Percentiles rank a stretch among this genome's conserved stretches.
Evolutionary conservation across 1,284 basidiomycete species (phyloP).

Genomic region (Microbotryum scabiosae): DNA sequence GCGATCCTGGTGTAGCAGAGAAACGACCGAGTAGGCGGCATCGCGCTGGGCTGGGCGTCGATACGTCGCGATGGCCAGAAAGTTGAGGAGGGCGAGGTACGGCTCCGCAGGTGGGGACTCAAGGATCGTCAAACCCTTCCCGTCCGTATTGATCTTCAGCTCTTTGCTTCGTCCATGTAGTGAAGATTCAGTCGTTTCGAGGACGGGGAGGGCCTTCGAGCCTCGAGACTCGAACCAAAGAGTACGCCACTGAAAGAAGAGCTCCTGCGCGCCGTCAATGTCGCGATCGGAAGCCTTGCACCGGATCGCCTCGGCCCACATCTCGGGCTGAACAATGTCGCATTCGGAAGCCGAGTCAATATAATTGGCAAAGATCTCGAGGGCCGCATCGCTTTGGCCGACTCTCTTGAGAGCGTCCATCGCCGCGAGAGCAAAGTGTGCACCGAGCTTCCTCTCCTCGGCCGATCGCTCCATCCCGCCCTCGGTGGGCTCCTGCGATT

Average conservation of each 20-base stretch:
- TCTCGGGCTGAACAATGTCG: background rate
- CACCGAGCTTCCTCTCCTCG: no score
- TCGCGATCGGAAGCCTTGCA: slow-evolving; percentile 5
- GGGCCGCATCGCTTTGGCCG: slow-evolving; percentile 12
- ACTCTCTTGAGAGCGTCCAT: slow-evolving; percentile 12
- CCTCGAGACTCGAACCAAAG: background rate
- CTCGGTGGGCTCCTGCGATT: no score
- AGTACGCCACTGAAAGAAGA: slow-evolving; percentile 17
- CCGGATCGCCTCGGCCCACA: slow-evolving; percentile 13
- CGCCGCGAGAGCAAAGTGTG: no score
- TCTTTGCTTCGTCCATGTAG: background rate
- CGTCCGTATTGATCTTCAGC: no score
- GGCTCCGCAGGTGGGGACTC: slow-evolving; percentile 1
- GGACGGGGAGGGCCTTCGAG: background rate
- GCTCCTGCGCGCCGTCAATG: background rate
- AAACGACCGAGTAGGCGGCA: slow-evolving; percentile 16
- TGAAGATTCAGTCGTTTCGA: background rate
- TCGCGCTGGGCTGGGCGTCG: slow-evolving; percentile 6
- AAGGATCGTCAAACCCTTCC: background rate
- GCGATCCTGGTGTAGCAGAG: slow-evolving; percentile 5
- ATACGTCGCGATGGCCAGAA: background rate
- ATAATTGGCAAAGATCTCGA: slow-evolving; percentile 17
- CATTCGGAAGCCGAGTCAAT: background rate
- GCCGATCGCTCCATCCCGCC: no score
- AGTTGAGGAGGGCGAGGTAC: slow-evolving; percentile 22